These are phyloP conservation scores for Actinomucor elegans DNA, from an alignment of 371 early-diverging fungal genomes.

Conservation along the genomic window DNA sequence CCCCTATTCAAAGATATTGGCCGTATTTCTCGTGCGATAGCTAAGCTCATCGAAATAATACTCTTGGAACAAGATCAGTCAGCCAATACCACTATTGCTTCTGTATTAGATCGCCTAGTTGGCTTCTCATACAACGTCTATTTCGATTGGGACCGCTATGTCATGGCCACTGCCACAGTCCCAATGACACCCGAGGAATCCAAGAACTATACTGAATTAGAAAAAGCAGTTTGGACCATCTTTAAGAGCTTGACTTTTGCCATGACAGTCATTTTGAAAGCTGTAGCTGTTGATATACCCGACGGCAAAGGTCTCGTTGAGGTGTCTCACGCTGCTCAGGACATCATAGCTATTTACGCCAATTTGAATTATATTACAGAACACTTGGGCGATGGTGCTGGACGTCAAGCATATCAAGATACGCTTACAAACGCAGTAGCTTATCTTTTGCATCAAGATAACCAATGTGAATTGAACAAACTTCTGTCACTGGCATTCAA, in stretches of 20 bases:
- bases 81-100: background rate
- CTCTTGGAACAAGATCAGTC: background rate
- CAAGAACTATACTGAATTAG: constrained; percentile 18
- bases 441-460: constrained; percentile 33
- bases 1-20: constrained; percentile 48
- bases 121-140: constrained; percentile 38
- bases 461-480: constrained; percentile 35
- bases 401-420: constrained; percentile 49
- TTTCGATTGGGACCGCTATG: constrained; percentile 44
- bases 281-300: constrained; percentile 39
- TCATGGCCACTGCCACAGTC: constrained; percentile 6
- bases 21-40: constrained; percentile 41
- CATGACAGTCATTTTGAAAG: constrained; percentile 40
- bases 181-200: constrained; percentile 12
- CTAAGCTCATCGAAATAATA: constrained; percentile 21
- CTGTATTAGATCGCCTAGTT: constrained; percentile 21
- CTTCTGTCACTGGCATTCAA: constrained; percentile 32
- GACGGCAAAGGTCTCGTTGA: constrained; percentile 31
- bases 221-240: constrained; percentile 29
- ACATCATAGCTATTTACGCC: constrained; percentile 35
- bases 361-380: constrained; percentile 47
- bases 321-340: constrained; percentile 34
- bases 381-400: constrained; percentile 34
- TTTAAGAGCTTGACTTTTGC: constrained; percentile 48
- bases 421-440: constrained; percentile 46